Percentiles rank a stretch among this genome's conserved stretches.
Evolutionary conservation across 148 eudicot species (phyloP).

Genomic region (Linanthus parryae): DNA sequence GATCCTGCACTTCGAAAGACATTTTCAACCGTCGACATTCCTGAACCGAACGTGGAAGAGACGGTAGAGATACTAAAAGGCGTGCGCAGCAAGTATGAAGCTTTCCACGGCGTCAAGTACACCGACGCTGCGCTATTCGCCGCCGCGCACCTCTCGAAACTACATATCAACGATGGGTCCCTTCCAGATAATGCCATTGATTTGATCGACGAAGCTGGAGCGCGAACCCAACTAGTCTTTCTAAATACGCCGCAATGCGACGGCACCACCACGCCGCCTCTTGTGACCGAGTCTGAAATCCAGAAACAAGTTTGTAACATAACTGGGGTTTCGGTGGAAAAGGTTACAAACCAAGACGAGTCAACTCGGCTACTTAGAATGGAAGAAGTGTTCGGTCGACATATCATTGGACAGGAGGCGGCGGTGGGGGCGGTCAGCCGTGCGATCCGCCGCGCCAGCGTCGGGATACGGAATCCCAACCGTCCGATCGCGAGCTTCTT

Average conservation of each 20-base stretch:
- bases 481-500: conserved; percentile 19
- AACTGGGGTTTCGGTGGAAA: conserved; percentile 15
- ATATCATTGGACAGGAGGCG: conserved; percentile 14
- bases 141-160: conserved; percentile 18
- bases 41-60: conserved; percentile 8
- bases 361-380: conserved; percentile 9
- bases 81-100: conserved; percentile 4
- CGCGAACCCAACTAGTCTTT: conserved; percentile 4
- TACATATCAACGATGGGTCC: conserved; percentile 16
- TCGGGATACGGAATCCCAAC: conserved; percentile 8
- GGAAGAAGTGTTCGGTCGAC: conserved; percentile 11
- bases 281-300: conserved; percentile 12
- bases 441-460: too few relatives aligned
- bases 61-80: conserved; percentile 7
- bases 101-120: conserved; percentile 15
- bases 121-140: conserved; percentile 17
- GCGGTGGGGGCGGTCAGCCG: conserved; percentile 15
- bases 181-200: conserved; percentile 25
- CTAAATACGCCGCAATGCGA: not conserved
- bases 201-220: conserved; percentile 26
- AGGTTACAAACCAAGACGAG: conserved; percentile 8
- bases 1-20: conserved; percentile 11
- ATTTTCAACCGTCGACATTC: conserved; percentile 8
- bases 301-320: conserved; percentile 10
- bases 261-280: too few relatives aligned